Base-by-base conservation (phyloP, 2,329 filamentous ascomycete genomes). In the Nothopassalora personata region DNA sequence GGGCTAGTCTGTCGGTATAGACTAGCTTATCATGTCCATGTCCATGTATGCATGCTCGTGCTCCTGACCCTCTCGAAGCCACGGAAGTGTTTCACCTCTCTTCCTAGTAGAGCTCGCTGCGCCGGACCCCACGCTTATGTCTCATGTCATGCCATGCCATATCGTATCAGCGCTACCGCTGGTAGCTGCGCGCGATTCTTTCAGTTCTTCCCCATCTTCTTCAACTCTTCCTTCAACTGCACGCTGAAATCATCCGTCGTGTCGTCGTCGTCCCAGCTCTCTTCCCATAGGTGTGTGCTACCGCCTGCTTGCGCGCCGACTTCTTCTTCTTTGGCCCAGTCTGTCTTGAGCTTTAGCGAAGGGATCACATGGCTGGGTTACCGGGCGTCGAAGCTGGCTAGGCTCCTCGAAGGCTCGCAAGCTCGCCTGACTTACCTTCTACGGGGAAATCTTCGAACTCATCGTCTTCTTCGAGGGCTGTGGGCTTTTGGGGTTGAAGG, bases 221-320 rank as follows among this genome's bases (percentile, higher is more conserved):
- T 95, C 65, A 97, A 79, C 76, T 97, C 93, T 76, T 96, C 90
- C 78, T 91, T 95, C 72, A 99, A 79, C 80, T 97, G 93, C 71
- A 89, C 85, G 11, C 91, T 94, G 75, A 99, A 99, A 72, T 99
- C 94, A 73, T 99, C 94, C 70, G 84, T 94, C 66, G 91, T 94
- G 77, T 97, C 94, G 74, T 97, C 93, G 72, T 99, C 94, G 73
- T 99, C 94, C 94, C 94, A 99, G 81, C 91, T 97, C 82, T 99
- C 94, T 77, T 99, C 94, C 94, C 94, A 99, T 56, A 99, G 81
- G 79, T 97, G 92, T 74, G 86, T 72, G 57, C 65, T 72, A 5
- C 57, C 63, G 8, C 60, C 66, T n/a, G 65, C 84, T 71, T 86
- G 87, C 80, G 85, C 85, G 70, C 83, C 81, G 58, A 88, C 89